Base-by-base conservation (phyloP, 306 rosid genomes). In the Dryas octopetala region DNA sequence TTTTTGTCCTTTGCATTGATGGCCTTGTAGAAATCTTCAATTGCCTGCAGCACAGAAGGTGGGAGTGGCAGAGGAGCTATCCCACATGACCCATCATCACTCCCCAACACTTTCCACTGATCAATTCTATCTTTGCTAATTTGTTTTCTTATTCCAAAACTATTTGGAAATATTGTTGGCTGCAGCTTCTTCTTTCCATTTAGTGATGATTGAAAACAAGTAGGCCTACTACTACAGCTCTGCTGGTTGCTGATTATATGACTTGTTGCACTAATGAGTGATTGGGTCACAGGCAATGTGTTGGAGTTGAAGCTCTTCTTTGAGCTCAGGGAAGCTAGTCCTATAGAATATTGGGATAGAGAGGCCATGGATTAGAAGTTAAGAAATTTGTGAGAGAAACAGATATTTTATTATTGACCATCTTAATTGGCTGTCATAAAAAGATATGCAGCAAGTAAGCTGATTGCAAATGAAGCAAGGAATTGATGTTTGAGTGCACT, bases 31-130 rank as follows among this genome's bases (percentile, higher is more conserved):
- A 87, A 89, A 0, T 71, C 68, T 26, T 9, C 9, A 2, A 86
- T 61, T 50, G 48, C 6, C 0, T 43, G 67, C 52, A 7, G 9
- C 9, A 53, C 51, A 15, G 90, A 75, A 66, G 76, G 59, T 57
- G 76, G 60, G 6, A 65, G 5, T 6, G 74, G 66, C 14, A 65
- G 57, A 19, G 86, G 79, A 5, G 73, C 53, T 12, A 81, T 54
- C n/a, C 78, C 84, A 10, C 85, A 71, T 19, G 86, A 83, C 54
- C 84, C 88, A 17, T 82, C 82, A 5, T 79, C 77, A 62, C 59
- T 80, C 28, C 66, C 57, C 28, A 74, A 7, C 14, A 82, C 52
- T 76, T 83, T 78, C 87, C 94, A 85, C 38, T 74, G 79, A 57
- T 68, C 83, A 9, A 32, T 32, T 32, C 38, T 32, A 1, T 14